Evolutionary conservation across 176 grass and related monocot genomes (phyloP), one percentile per base, ranked within the genome.

Genomic region (Rhipidocladum racemiflorum): DNA sequence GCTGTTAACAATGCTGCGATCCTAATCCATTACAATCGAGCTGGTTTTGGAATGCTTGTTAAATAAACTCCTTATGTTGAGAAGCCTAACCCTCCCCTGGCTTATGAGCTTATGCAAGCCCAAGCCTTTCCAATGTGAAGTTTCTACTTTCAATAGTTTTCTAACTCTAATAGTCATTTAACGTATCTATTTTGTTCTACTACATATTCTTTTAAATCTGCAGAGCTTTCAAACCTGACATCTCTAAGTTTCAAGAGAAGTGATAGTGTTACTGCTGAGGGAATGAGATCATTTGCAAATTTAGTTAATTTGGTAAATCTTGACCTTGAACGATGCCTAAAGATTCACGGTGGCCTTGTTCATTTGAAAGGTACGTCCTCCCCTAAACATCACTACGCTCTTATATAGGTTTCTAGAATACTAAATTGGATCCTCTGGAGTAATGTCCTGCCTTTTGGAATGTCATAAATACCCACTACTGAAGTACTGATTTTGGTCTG

Each of bases 231-330:
- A 77, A 88, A 91, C 81, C 81, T 99, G 72, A 91, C 76, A 44
- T 93, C 90, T 59, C 65, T 99, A 24, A 93, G 92, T 78, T 93
- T 99, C 57, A 99, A 95, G 91, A 91, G 88, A 86, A 91, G 83
- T 65, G 82, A 68, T 80, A 80, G 55, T 83, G 85, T 95, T 76
- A 95, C 89, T 72, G 87, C 85, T 64, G 85, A 99, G 80, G 89
- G 89, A 81, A 93, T 93, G 89, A 89, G 72, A 77, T 76, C 81
- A 45, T 86, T 99, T 61, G 50, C 87, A 57, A 93, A 93, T 70
- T 88, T 99, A 79, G n/a, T 90, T 48, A 91, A 93, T 80, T 90
- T 99, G 83, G 64, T 90, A 79, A 95, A 88, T 76, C 86, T 99
- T 29, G 92, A 99, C 77, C 91, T 99, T 60, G 96, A 99, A 61